Evolutionary conservation across 352 stramenopile species (phyloP).

Genomic region (Globisporangium parvum): DNA sequence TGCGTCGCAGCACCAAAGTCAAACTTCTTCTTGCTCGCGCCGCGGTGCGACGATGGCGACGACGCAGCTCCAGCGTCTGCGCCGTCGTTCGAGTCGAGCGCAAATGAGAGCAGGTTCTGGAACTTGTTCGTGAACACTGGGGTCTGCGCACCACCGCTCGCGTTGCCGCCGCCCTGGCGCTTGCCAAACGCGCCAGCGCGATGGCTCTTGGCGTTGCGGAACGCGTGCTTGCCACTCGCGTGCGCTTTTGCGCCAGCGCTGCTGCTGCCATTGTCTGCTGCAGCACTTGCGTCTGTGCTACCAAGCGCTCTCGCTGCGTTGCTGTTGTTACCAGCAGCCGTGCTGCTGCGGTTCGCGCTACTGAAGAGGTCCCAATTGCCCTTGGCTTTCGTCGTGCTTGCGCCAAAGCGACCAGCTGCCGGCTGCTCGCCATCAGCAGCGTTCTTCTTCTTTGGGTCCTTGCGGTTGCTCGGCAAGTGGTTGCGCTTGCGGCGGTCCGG

Average conservation of each 20-base stretch:
- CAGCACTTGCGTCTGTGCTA: neutral
- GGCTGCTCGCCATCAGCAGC: neutral
- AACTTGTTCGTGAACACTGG: conserved; percentile 81
- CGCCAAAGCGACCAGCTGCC: conserved; percentile 1
- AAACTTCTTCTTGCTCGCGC: conserved; percentile 17
- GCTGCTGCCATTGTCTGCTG: neutral
- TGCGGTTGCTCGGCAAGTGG: conserved; percentile 46
- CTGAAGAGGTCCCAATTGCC: conserved; percentile 30
- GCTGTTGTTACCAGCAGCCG: neutral
- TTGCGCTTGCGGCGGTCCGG: conserved; percentile 45
- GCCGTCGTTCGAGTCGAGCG: conserved; percentile 36
- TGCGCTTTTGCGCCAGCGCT: conserved; percentile 2
- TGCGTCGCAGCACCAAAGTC: conserved; percentile 6
- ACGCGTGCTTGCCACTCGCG: neutral
- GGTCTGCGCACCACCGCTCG: conserved; percentile 11
- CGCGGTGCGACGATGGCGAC: neutral
- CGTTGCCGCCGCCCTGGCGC: conserved; percentile 5
- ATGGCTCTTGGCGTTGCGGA: conserved; percentile 6
- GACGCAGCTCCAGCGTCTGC: neutral
- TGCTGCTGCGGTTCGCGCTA: conserved; percentile 1
- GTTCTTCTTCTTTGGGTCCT: conserved; percentile 22
- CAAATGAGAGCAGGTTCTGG: conserved; percentile 75
- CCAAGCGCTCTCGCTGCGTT: too few species aligned
- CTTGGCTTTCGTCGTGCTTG: conserved; percentile 18
- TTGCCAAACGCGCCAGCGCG: conserved; percentile 19